Percentiles rank a stretch among this genome's conserved stretches.
phyloP scores from a whole-genome alignment of 2,329 filamentous ascomycete species.

The Fusarium sambucinum region DNA sequence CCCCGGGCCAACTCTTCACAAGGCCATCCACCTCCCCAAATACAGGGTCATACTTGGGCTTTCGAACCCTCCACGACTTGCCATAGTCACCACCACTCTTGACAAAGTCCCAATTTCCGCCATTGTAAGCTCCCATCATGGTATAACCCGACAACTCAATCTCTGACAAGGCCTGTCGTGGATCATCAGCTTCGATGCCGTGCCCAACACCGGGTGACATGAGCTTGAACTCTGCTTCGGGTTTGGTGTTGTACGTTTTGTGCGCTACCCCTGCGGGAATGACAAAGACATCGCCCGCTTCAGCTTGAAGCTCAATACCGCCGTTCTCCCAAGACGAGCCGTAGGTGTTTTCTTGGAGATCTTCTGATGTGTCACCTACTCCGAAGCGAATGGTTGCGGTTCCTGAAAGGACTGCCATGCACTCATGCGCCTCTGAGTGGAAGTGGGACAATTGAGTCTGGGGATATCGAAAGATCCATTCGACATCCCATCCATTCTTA shows the following conservation, averaged over 20 bases:
- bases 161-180: slow-evolving; percentile 51
- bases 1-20: slow-evolving; percentile 32
- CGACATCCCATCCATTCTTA: slow-evolving; percentile 63
- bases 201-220: slow-evolving; percentile 60
- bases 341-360: slow-evolving; percentile 56
- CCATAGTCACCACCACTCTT: slow-evolving; percentile 38
- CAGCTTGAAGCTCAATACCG: slow-evolving; percentile 61
- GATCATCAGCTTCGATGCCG: slow-evolving; percentile 53
- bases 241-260: slow-evolving; percentile 62
- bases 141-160: slow-evolving; percentile 52
- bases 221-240: slow-evolving; percentile 50
- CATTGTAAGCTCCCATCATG: slow-evolving; percentile 63
- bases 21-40: slow-evolving; percentile 28
- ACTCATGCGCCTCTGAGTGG: slow-evolving; percentile 68
- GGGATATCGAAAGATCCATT: slow-evolving; percentile 70
- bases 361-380: slow-evolving; percentile 60
- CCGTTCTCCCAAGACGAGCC: slow-evolving; percentile 58
- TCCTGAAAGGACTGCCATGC: slow-evolving; percentile 68
- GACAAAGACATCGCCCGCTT: slow-evolving; percentile 68
- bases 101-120: slow-evolving; percentile 41
- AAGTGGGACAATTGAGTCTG: slow-evolving; percentile 68
- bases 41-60: slow-evolving; percentile 36
- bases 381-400: slow-evolving; percentile 66
- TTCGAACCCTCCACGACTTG: slow-evolving; percentile 37
- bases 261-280: slow-evolving; percentile 68